phyloP scores from a whole-genome alignment of 75 land plant genomes.

The Azolla pinnata region DNA sequence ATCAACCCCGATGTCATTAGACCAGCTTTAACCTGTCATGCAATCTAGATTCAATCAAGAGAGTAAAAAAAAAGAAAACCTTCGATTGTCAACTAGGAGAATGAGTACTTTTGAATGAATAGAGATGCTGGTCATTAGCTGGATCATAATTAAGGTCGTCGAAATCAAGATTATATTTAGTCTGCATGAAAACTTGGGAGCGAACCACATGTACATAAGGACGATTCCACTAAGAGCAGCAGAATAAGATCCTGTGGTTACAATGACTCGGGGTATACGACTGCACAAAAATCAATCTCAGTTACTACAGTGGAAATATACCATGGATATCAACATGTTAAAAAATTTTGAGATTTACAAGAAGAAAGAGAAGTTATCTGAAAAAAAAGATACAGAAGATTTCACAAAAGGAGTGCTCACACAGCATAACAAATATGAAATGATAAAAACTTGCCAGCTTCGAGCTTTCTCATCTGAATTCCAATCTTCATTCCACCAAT shows the following conservation, averaged over 20 bases:
- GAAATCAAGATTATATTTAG: slow-evolving; percentile 88
- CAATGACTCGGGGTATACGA: slow-evolving; percentile 39
- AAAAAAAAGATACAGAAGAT: too few species aligned
- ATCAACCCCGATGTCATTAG: slow-evolving; percentile 71
- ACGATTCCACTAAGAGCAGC: slow-evolving; percentile 52
- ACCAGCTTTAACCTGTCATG: slow-evolving; percentile 71
- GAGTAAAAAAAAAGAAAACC: not conserved
- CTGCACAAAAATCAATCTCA: slow-evolving; percentile 33
- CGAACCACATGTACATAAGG: slow-evolving; percentile 85
- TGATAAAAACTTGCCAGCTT: slow-evolving; percentile 59
- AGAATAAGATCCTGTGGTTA: slow-evolving; percentile 41
- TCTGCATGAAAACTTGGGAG: slow-evolving; percentile 56
- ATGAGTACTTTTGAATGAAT: slow-evolving; percentile 61
- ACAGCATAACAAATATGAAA: too few species aligned
- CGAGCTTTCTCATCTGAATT: slow-evolving; percentile 38
- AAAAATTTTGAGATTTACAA: too few species aligned
- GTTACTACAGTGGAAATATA: not conserved
- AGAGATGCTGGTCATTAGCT: slow-evolving; percentile 63
- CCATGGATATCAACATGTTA: not conserved
- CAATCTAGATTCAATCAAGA: not conserved
- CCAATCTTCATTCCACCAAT: slow-evolving; percentile 73
- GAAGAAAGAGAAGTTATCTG: too few species aligned
- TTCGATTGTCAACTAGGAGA: not conserved
- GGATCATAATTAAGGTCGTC: slow-evolving; percentile 61
- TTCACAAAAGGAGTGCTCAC: too few species aligned